Percentiles rank a stretch among this genome's conserved stretches.
phyloP scores from a whole-genome alignment of 495 filamentous ascomycete genomes.

The Xylaria venustula region DNA sequence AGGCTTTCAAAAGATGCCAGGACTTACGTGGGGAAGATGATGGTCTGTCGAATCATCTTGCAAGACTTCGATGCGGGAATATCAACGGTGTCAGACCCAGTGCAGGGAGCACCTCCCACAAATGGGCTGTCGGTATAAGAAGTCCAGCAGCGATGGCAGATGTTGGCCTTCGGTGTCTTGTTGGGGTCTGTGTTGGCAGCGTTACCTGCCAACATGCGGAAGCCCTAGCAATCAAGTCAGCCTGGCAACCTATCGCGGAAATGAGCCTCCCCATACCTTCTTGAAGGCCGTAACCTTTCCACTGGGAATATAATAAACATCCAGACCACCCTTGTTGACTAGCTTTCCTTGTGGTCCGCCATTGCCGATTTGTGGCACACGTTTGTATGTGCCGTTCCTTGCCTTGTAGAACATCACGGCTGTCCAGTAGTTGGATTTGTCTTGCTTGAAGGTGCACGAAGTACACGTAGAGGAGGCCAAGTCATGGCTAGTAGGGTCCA shows the following conservation, averaged over 20 bases:
- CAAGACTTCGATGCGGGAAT: slow-evolving; percentile 52
- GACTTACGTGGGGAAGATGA: slow-evolving; percentile 58
- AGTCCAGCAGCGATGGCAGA: slow-evolving; percentile 58
- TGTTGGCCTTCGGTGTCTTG: slow-evolving; percentile 51
- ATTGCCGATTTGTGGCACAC: slow-evolving; percentile 63
- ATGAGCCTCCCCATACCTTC: slow-evolving; percentile 47
- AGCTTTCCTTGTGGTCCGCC: slow-evolving; percentile 57
- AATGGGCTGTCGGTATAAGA: slow-evolving; percentile 45
- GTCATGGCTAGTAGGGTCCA: slow-evolving; percentile 55
- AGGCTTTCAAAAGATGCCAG: background rate
- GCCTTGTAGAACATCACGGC: slow-evolving; percentile 67
- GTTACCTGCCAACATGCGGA: slow-evolving; percentile 54
- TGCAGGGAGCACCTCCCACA: slow-evolving; percentile 46
- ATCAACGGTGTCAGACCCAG: slow-evolving; percentile 51
- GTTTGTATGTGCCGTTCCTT: slow-evolving; percentile 69
- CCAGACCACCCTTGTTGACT: slow-evolving; percentile 65
- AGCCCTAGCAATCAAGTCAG: slow-evolving; percentile 46
- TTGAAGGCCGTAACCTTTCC: slow-evolving; percentile 52
- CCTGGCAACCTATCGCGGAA: slow-evolving; percentile 27
- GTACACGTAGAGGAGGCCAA: slow-evolving; percentile 65
- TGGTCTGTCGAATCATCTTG: slow-evolving; percentile 58
- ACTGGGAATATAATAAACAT: slow-evolving; percentile 46
- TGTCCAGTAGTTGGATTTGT: slow-evolving; percentile 81
- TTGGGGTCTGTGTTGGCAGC: slow-evolving; percentile 47
- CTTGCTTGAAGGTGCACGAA: slow-evolving; percentile 64